Percentiles rank a stretch among this genome's conserved stretches.
Evolutionary conservation across 2,329 filamentous ascomycete genomes (phyloP).

Genomic region (Ceratocystis cacaofunesta): DNA sequence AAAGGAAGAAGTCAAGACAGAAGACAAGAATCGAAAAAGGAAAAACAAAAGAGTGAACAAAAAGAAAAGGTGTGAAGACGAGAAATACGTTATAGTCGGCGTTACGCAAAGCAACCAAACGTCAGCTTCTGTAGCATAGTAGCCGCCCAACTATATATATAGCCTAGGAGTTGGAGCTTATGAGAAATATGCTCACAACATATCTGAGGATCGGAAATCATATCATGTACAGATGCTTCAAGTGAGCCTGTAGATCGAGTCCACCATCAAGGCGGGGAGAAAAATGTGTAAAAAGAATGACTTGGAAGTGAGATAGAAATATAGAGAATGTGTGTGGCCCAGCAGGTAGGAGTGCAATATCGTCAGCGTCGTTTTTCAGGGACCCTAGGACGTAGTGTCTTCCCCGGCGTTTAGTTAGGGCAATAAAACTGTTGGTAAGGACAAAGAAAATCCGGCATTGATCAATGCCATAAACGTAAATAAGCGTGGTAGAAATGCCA

Average conservation of each 20-base stretch:
- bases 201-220: background rate
- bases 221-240: background rate
- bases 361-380: constrained; percentile 5
- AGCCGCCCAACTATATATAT: too few relatives aligned
- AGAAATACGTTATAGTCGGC: background rate
- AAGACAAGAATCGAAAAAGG: background rate
- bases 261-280: background rate
- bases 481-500: background rate
- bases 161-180: background rate
- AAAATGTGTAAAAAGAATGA: background rate
- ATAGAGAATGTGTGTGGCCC: background rate
- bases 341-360: background rate
- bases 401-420: background rate
- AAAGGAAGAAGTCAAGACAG: background rate
- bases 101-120: background rate
- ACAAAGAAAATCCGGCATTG: background rate
- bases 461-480: background rate
- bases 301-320: background rate
- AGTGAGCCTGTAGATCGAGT: background rate
- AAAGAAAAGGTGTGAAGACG: background rate
- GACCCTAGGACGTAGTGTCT: background rate
- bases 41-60: background rate
- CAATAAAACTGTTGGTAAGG: background rate
- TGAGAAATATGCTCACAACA: background rate
- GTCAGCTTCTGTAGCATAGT: background rate